These are phyloP conservation scores for Fraxinus cuspidata DNA, from an alignment of 257 asterid species.

Conservation along the genomic window DNA sequence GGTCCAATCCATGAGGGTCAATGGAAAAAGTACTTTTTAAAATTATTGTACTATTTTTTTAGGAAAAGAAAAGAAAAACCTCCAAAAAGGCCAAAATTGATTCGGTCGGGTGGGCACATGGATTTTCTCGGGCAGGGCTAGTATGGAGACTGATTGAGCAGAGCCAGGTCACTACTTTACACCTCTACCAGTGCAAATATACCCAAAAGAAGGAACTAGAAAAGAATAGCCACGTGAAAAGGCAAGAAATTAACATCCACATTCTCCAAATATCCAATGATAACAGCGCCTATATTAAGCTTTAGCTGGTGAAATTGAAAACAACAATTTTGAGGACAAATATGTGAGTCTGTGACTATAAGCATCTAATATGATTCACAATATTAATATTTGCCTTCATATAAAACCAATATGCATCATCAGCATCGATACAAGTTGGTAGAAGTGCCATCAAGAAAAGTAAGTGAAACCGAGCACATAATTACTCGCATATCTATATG, in stretches of 20 bases:
- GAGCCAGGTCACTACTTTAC: background rate
- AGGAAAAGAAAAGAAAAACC: too few species aligned
- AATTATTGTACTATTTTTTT: too few species aligned
- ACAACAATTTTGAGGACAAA: background rate
- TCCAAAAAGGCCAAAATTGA: too few species aligned
- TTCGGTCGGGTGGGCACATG: background rate
- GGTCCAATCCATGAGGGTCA: background rate
- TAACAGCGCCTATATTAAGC: too few species aligned
- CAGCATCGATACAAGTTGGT: background rate
- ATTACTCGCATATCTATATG: constrained; percentile 5
- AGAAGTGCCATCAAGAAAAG: constrained; percentile 13
- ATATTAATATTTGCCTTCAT: constrained; percentile 4
- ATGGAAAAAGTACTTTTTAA: too few species aligned
- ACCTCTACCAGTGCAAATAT: background rate
- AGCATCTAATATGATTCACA: background rate
- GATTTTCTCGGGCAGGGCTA: background rate
- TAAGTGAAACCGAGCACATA: background rate
- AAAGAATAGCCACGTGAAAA: background rate
- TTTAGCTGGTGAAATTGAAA: background rate
- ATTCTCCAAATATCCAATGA: background rate
- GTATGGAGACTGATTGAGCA: background rate
- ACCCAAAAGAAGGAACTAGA: background rate
- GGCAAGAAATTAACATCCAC: background rate
- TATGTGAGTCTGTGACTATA: background rate
- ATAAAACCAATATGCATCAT: background rate